Evolutionary conservation across 2,329 filamentous ascomycete genomes (phyloP).

Genomic region (Gnomoniopsis smithogilvyi): DNA sequence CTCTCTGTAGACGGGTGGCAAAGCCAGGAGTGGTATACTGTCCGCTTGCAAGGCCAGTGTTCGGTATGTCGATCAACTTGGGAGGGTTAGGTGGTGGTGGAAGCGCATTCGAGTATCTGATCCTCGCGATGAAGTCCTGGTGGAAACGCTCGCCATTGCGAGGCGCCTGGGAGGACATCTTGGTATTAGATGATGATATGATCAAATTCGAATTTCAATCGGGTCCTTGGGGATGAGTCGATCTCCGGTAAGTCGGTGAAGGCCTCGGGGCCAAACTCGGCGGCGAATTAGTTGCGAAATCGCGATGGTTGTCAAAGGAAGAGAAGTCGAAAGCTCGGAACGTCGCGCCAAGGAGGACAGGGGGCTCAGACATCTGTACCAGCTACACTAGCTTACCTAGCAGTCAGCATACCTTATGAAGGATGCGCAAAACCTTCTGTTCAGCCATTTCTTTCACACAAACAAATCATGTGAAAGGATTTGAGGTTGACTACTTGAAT

Average conservation of each 20-base stretch:
- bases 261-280: not conserved
- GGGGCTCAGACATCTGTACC: too few relatives aligned
- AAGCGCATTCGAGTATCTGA: conserved; percentile 92
- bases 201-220: not conserved
- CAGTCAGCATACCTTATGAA: too few relatives aligned
- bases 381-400: too few relatives aligned
- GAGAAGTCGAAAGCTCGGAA: too few relatives aligned
- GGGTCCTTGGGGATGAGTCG: not conserved
- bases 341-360: too few relatives aligned
- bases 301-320: not conserved
- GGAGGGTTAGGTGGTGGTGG: conserved; percentile 92
- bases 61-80: conserved; percentile 95
- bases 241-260: too few relatives aligned
- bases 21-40: conserved; percentile 91
- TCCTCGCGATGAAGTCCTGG: conserved; percentile 96
- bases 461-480: too few relatives aligned
- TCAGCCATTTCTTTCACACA: too few relatives aligned
- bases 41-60: conserved; percentile 79
- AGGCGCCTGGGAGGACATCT: conserved; percentile 40
- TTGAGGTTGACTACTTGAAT: too few relatives aligned
- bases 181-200: not conserved
- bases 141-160: conserved; percentile 61
- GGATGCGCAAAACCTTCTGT: too few relatives aligned
- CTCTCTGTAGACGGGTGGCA: conserved; percentile 81
- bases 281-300: not conserved